Evolutionary conservation across 192 early-diverging fungal genomes (phyloP), one percentile per base, ranked within the genome.

Genomic region (Martensiomyces pterosporus): DNA sequence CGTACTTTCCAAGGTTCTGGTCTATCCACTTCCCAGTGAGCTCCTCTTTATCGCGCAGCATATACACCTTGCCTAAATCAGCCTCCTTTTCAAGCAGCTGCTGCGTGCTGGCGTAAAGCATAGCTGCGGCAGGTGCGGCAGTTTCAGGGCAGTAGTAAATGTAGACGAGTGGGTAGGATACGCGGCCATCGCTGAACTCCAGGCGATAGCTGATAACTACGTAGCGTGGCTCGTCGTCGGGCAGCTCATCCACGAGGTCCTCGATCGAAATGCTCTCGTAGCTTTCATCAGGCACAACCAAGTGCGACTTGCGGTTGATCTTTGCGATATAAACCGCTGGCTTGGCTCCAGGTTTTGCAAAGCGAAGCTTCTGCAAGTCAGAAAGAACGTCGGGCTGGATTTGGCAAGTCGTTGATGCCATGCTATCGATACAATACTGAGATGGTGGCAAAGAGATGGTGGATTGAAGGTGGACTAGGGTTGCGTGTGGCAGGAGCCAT

Each of bases 151-250:
- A 75, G 57, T 85, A 85, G 48, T 81, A 84, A 13, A 87, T 59
- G 43, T 87, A 83, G 3, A 88, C 76, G 17, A 93, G 64, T 0
- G 91, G 91, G 33, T 80, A 91, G 7, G 80, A 83, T 13, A 80
- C 64, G 5, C 89, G 79, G 12, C 86, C 88, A 54, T 70, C 67
- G 0, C 83, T 44, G 32, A 61, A 60, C 23, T 9, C 49, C 25
- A 47, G 39, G 15, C 34, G 39, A 26, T 56, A 51, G 33, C 60
- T 57, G 5, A 75, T 32, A 24, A 70, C 43, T 6, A 70, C 24
- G 22, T 83, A 88, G 9, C 84, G 75, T 23, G 86, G 86, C 8
- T 68, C 50, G 23, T 79, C 80, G 21, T 85, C 84, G 3, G 86
- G 86, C 6, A 88, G 69, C 29, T 73, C 79, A 3, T 82, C 82